Base-by-base conservation (phyloP, 306 rosid species). In the Senna siamea region DNA sequence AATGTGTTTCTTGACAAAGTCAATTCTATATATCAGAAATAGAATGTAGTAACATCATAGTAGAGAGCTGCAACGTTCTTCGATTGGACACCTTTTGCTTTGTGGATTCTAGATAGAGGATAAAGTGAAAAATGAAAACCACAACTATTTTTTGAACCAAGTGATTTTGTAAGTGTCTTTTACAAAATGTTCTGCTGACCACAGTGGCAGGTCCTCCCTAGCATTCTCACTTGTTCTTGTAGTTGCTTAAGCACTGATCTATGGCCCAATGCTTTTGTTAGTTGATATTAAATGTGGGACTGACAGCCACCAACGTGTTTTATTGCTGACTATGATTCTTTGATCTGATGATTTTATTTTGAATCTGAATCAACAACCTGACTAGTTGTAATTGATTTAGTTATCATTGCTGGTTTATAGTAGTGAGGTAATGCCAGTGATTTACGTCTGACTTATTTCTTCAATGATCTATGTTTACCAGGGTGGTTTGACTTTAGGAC, bases 401-500 rank as follows among this genome's bases (percentile, higher is more conserved):
- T 10, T 38, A 47, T 30, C 11, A 32, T 58, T 57, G 5, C 20
- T 53, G 35, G 57, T 41, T 51, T 70, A 38, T 15, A 14, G 40
- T 51, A 11, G 50, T 35, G 48, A 35, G 19, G 11, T 14, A 17
- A 28, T 48, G 55, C 8, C 53, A 47, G 22, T 41, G 38, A 64
- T 17, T 37, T 51, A 22, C 75, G 18, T 63, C 71, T 77, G 19
- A 51, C 52, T 48, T 17, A 10, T 59, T 73, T 66, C 66, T 72
- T 40, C 17, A 67, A 48, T 76, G 72, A 69, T 76, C 60, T 70
- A 23, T 77, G 66, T 62, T 77, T 19, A 47, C 14, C 78, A 87
- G 92, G 89, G 88, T 62, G 96, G 93, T 52, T 58, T 89, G 44
- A 70, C 87, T 15, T 82, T 89, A 74, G 92, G 97, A 35, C 92